These are phyloP conservation scores for Vitis hybrid DNA, from an alignment of 177 flowering plant genomes.

Conservation along the genomic window DNA sequence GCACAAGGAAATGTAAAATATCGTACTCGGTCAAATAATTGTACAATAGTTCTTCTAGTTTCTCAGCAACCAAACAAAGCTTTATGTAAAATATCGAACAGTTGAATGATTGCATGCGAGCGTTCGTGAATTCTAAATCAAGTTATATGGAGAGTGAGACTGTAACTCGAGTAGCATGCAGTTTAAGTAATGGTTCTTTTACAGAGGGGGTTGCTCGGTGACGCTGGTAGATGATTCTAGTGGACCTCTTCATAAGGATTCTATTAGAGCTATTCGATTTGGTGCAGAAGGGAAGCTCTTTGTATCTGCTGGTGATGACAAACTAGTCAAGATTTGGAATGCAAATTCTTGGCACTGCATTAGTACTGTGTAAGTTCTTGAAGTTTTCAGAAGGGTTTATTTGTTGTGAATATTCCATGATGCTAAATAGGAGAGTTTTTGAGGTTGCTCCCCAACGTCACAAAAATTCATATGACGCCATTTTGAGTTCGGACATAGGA, in stretches of 20 bases:
- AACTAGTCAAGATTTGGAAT: slow-evolving; percentile 85
- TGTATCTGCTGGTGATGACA: slow-evolving; percentile 97
- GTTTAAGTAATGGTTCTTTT: neutral
- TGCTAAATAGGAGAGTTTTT: neutral
- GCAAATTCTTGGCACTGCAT: slow-evolving; percentile 76
- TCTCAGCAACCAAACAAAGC: neutral
- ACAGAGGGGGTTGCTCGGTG: slow-evolving; percentile 46
- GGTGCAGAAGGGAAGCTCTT: slow-evolving; percentile 74
- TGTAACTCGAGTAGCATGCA: neutral
- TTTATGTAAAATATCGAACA: no score
- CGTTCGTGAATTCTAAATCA: neutral
- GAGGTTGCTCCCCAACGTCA: no score
- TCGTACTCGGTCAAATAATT: no score
- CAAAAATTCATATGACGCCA: neutral
- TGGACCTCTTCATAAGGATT: slow-evolving; percentile 61
- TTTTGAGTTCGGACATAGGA: neutral
- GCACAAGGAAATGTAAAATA: no score
- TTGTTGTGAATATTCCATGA: neutral
- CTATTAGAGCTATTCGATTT: slow-evolving; percentile 76
- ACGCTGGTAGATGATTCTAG: slow-evolving; percentile 56
- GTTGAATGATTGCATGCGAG: neutral
- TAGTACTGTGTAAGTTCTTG: slow-evolving; percentile 63
- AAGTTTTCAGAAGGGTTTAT: neutral
- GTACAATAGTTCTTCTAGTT: no score
- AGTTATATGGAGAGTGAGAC: neutral